Evolutionary conservation across 2,329 filamentous ascomycete species (phyloP), one percentile per base, ranked within the genome.

Genomic region (Colletotrichum filicis): DNA sequence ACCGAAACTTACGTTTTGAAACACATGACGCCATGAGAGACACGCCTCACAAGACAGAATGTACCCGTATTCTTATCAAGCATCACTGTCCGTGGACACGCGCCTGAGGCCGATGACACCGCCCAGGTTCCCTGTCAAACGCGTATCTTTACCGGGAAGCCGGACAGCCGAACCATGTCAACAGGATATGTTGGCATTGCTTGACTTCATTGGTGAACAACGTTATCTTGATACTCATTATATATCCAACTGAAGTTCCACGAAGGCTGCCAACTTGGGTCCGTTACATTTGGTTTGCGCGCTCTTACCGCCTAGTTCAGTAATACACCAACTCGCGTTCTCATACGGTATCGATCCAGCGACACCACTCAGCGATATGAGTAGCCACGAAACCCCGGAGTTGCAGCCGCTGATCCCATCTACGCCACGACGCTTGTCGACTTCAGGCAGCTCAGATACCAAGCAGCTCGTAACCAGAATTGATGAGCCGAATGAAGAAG

Each of bases 11-110:
- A 49, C 59, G 16, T 49, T 49, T 30, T 69, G 59, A 69, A 73
- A 73, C 70, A 73, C 8, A 69, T 69, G 60, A 35, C 70, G 55
- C 66, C 32, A 69, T 73, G 55, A 8, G 32, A 73, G 52, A 69
- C 59, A 69, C 22, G 16, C 22, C 42, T 60, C 46, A 56, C 55
- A 46, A 46, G 68, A 46, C 61, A 30, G 24, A 16, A 24, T n/a
- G n/a, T 37, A 55, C 58, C 52, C 53, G 32, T 59, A 69, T 60
- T 73, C 59, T 59, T 64, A 60, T 64, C 70, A 69, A 69, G 46
- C 53, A 73, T 11, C 12, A 28, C 22, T 56, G 14, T 64, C 56
- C 66, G 59, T 64, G 55, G 46, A 24, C 66, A 49, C 28, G 70
- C 32, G 55, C 14, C 16, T 26, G 11, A 35, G 42, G 53, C 24